Evolutionary conservation across 2,329 filamentous ascomycete species (phyloP), one percentile per base, ranked within the genome.

Genomic region (Nothophoma quercina): DNA sequence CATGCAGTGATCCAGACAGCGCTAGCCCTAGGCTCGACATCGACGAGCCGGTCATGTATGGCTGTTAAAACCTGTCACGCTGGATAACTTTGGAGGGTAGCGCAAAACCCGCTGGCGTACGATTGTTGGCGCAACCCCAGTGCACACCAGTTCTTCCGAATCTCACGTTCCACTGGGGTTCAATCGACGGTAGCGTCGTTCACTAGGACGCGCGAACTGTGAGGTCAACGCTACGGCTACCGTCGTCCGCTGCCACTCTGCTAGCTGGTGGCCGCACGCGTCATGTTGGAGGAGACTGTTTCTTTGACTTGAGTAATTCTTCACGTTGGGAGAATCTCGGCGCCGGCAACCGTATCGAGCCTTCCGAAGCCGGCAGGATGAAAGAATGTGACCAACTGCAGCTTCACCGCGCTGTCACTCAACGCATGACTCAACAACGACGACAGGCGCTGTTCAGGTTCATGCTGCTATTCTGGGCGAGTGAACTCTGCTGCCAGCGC

Each of bases 401-500:
- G 38, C 39, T 33, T 28, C 30, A 40, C 21, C 38, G 50, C 28
- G 50, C 50, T 22, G 50, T 43, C 50, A 53, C 50, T 48, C 50
- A 35, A 53, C 50, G 43, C 38, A 38, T 21, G 50, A 39, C 33
- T 47, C 42, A 46, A 53, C 38, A 43, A 30, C 42, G 38, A 35
- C 30, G 7, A 32, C 36, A 44, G 15, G 28, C 25, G 30, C 49
- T 36, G 25, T 18, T 28, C 26, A 42, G 23, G 15, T 19, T 55
- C 36, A 36, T 39, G 51, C 33, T 61, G 51, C 63, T 66, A 62
- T 63, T 65, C 59, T 55, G 56, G 57, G 63, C 56, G 32, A 51
- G 52, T 60, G 36, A 42, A 45, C 42, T 44, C 48, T 34, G 45
- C 52, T 41, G 46, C 50, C 52, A 52, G 42, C 61, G 45, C 54